Percentiles rank a stretch among this genome's conserved stretches.
phyloP scores from a whole-genome alignment of 2,329 filamentous ascomycete species.

The Alternaria triticina region DNA sequence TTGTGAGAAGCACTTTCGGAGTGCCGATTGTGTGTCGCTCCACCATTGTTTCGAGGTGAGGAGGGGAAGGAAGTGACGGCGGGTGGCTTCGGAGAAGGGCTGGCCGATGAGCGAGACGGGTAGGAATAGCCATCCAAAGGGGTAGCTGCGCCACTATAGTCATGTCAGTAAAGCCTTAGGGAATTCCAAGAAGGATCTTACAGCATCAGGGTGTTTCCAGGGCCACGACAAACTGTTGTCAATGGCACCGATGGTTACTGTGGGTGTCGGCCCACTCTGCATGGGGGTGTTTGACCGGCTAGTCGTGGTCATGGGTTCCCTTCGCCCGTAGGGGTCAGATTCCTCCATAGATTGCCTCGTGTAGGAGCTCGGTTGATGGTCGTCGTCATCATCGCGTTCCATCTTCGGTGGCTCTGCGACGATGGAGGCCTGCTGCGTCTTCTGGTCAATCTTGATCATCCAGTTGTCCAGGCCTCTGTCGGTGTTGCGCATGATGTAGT shows the following conservation, averaged over 20 bases:
- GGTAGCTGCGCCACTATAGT: conserved; percentile 77
- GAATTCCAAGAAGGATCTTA: conserved; percentile 46
- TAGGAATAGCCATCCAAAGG: conserved; percentile 97
- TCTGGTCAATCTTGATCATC: conserved; percentile 97
- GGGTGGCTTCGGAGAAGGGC: conserved; percentile 91
- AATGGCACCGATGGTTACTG: conserved; percentile 86
- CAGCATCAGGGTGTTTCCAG: conserved; percentile 97
- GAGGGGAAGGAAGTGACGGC: conserved; percentile 93
- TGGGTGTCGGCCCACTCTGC: conserved; percentile 59
- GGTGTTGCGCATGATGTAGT: conserved; percentile 99
- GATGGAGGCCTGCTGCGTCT: conserved; percentile 81
- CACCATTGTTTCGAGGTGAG: conserved; percentile 96
- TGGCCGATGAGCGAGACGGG: conserved; percentile 95
- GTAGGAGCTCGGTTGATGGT: conserved; percentile 55
- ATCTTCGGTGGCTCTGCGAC: conserved; percentile 81
- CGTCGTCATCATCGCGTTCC: conserved; percentile 52
- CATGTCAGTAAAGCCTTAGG: conserved; percentile 17
- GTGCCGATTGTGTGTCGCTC: conserved; percentile 87
- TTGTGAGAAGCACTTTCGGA: conserved; percentile 86
- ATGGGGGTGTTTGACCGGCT: conserved; percentile 64
- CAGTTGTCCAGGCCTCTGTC: conserved; percentile 97
- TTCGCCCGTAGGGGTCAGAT: conserved; percentile 70
- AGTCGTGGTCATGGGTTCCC: conserved; percentile 83
- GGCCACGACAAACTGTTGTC: conserved; percentile 99
- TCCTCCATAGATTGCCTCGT: conserved; percentile 68